Conservation (phyloP, 164 flowering plant species). For the Saururus chinensis region DNA sequence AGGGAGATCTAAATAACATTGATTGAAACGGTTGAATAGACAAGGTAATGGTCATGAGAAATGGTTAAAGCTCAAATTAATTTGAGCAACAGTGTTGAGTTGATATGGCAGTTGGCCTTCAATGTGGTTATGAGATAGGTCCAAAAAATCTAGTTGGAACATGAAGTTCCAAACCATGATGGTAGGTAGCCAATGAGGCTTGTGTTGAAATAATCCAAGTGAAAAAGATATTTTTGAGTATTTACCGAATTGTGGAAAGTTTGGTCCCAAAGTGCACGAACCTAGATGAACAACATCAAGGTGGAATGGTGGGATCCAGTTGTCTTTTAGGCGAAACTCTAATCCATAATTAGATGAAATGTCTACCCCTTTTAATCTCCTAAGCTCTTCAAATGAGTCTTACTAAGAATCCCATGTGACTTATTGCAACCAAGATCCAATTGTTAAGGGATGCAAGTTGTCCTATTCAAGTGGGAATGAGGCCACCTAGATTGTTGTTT, state of each 20-base stretch:
- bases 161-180: conserved; percentile 8
- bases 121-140: conserved; percentile 16
- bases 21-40: neutral
- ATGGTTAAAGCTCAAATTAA: conserved; percentile 14
- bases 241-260: conserved; percentile 22
- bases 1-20: neutral
- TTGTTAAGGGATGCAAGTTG: neutral
- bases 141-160: neutral
- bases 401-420: neutral
- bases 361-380: neutral
- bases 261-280: conserved; percentile 10
- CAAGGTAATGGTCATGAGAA: conserved; percentile 7
- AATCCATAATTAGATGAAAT: conserved; percentile 1
- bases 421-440: too few species aligned
- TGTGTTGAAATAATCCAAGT: conserved; percentile 1
- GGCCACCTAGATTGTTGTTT: too few species aligned
- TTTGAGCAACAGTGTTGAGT: neutral
- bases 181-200: conserved; percentile 16
- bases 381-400: neutral
- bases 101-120: conserved; percentile 9
- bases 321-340: conserved; percentile 1
- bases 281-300: conserved; percentile 1
- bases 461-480: too few species aligned
- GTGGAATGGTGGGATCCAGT: conserved; percentile 24
- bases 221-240: conserved; percentile 9